Evolutionary conservation across 352 stramenopile species (phyloP), one percentile per base, ranked within the genome.

Genomic region (Globisporangium alternatum): DNA sequence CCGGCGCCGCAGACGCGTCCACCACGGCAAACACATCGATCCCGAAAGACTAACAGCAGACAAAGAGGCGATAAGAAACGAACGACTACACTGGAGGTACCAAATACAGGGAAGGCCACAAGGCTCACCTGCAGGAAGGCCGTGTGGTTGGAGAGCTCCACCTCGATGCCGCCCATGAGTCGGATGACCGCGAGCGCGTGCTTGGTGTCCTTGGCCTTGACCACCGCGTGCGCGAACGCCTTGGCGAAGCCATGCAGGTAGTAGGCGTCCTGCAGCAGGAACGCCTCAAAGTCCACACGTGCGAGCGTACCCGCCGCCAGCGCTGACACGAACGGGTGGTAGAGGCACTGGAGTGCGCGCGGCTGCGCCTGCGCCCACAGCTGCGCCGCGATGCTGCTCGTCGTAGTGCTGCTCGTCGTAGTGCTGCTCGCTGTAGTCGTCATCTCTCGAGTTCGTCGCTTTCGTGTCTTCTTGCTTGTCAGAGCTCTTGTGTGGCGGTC

Each of bases 251-350:
- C 76, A 28, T 80, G 64, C 21, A 88, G 62, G 56, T 74, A 88
- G 69, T 78, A 86, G 35, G 78, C 76, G 64, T 88, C 78, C 67
- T 88, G 78, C 54, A 81, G 64, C 58, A 88, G 58, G 52, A 83
- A 88, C 43, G 68, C 64, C 48, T 81, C 48, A 61, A 88, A 88
- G 63, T 72, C 62, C 2, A 56, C 43, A 17, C 33, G 45, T 0
- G 68, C 60, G 48, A 88, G 71, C 56, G 64, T 65, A 17, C 78
- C 78, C 0, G 64, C 63, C 5, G 66, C 76, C 51, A 88, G 62
- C 7, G 62, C 64, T 21, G 74, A 57, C 52, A 84, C 71, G 49
- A 88, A 88, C 37, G 78, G 76, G 66, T 88, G 78, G 76, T 78
- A 88, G 41, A 88, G 61, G 43, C 68, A 75, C 65, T 73, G 62